Conservation (phyloP, 352 stramenopile genomes). For the Poterioochromonas sp. region DNA sequence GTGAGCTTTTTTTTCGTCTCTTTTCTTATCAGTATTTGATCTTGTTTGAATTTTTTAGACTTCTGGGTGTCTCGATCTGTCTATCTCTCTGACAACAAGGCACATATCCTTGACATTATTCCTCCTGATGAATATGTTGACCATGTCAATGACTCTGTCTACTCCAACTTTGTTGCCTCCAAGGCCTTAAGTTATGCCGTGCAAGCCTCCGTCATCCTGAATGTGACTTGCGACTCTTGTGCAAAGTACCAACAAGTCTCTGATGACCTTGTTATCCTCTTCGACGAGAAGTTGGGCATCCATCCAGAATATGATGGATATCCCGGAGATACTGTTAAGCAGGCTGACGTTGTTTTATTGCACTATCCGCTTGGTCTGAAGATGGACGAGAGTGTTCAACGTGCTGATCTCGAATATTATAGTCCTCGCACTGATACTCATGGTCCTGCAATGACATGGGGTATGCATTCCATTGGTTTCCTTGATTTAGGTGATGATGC, state of each 20-base stretch:
- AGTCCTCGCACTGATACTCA: constrained; percentile 18
- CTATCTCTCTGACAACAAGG: constrained; percentile 23
- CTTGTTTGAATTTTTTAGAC: no score
- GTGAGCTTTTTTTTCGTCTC: constrained; percentile 24
- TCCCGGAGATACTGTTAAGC: constrained; percentile 31
- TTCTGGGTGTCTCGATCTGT: constrained; percentile 24
- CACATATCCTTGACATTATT: constrained; percentile 35
- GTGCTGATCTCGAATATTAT: constrained; percentile 36
- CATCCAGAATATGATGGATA: constrained; percentile 36
- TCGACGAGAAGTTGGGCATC: constrained; percentile 23
- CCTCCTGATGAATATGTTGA: constrained; percentile 36
- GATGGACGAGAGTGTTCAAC: constrained; percentile 15
- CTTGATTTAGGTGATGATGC: not conserved
- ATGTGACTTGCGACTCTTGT: not conserved
- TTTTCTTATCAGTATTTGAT: no score
- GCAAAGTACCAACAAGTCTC: not conserved
- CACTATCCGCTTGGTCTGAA: constrained; percentile 32
- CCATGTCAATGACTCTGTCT: constrained; percentile 34
- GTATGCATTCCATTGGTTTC: constrained; percentile 33
- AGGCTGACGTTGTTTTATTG: constrained; percentile 35
- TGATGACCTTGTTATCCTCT: constrained; percentile 25
- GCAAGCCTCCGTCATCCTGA: not conserved
- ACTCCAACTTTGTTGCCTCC: constrained; percentile 33
- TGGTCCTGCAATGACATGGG: constrained; percentile 39
- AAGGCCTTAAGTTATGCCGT: constrained; percentile 4